Conservation (phyloP, 1,284 basidiomycete species). For the Agaricales sp. region DNA sequence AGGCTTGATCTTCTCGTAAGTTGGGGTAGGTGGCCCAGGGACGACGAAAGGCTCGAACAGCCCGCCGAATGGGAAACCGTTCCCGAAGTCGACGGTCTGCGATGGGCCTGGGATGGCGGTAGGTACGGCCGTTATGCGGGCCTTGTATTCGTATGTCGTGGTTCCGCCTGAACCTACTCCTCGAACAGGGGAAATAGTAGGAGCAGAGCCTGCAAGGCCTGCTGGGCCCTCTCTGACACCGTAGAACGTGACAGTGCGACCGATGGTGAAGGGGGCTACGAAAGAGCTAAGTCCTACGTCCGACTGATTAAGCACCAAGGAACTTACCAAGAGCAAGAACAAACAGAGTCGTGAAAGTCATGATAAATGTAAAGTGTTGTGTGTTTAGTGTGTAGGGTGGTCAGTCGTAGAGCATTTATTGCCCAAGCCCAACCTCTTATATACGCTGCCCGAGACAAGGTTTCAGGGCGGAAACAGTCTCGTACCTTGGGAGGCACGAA, state of each 20-base stretch:
- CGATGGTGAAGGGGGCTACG: not conserved
- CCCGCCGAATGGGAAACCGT: not conserved
- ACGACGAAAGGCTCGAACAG: not conserved
- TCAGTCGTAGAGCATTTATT: not conserved
- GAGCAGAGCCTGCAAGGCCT: not conserved
- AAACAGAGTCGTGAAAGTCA: not conserved
- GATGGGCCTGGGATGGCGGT: not conserved
- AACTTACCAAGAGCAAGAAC: not conserved
- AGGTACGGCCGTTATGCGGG: not conserved
- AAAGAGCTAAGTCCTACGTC: not conserved
- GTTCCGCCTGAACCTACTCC: not conserved
- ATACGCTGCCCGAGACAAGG: not conserved
- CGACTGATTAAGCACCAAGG: not conserved
- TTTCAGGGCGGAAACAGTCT: too few species aligned
- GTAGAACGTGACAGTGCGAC: not conserved
- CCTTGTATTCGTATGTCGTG: not conserved
- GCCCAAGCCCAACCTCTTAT: not conserved
- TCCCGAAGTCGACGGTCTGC: not conserved
- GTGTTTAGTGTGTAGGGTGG: not conserved
- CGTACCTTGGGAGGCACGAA: too few species aligned
- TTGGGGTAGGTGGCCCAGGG: not conserved
- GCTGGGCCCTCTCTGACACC: not conserved
- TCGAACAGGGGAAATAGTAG: not conserved
- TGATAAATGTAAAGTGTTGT: not conserved
- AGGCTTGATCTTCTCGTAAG: not conserved